Conservation (phyloP, 768 basidiomycete genomes). For the Lactarius vividus region DNA sequence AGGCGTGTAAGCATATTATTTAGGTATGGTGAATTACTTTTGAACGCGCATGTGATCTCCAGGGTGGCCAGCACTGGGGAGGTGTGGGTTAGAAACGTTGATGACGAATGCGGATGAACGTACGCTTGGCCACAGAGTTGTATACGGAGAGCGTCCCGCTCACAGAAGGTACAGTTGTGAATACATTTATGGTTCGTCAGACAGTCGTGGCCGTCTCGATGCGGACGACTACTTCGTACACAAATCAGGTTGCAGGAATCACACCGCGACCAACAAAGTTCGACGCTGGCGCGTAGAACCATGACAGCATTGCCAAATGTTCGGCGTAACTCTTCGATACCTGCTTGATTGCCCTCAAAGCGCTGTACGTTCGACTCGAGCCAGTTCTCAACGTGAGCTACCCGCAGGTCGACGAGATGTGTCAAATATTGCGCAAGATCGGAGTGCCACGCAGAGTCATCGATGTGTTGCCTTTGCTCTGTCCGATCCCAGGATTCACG, state of each 20-base stretch:
- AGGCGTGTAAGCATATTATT: neutral
- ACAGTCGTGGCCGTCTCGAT: slow-evolving; percentile 49
- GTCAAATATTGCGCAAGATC: slow-evolving; percentile 41
- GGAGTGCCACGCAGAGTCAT: slow-evolving; percentile 44
- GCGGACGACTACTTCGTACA: slow-evolving; percentile 41
- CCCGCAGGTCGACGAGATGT: slow-evolving; percentile 40
- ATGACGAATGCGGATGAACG: slow-evolving; percentile 25
- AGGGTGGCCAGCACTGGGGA: slow-evolving; percentile 50
- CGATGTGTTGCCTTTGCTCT: slow-evolving; percentile 34
- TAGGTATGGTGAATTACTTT: too few relatives aligned
- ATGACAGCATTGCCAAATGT: slow-evolving; percentile 43
- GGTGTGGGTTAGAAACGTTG: slow-evolving; percentile 26
- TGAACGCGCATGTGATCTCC: slow-evolving; percentile 57
- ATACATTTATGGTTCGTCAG: slow-evolving; percentile 47
- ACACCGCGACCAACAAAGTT: slow-evolving; percentile 51
- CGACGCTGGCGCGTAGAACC: slow-evolving; percentile 44
- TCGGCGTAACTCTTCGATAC: slow-evolving; percentile 47
- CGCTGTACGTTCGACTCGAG: slow-evolving; percentile 45
- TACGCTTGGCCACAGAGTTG: slow-evolving; percentile 47
- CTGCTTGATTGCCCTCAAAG: slow-evolving; percentile 43
- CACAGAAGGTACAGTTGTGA: slow-evolving; percentile 43
- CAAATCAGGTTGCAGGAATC: slow-evolving; percentile 49
- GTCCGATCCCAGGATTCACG: slow-evolving; percentile 36
- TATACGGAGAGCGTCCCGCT: slow-evolving; percentile 32
- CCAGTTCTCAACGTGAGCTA: slow-evolving; percentile 50